phyloP scores from a whole-genome alignment of 768 basidiomycete genomes.

The Mycena vitilis region DNA sequence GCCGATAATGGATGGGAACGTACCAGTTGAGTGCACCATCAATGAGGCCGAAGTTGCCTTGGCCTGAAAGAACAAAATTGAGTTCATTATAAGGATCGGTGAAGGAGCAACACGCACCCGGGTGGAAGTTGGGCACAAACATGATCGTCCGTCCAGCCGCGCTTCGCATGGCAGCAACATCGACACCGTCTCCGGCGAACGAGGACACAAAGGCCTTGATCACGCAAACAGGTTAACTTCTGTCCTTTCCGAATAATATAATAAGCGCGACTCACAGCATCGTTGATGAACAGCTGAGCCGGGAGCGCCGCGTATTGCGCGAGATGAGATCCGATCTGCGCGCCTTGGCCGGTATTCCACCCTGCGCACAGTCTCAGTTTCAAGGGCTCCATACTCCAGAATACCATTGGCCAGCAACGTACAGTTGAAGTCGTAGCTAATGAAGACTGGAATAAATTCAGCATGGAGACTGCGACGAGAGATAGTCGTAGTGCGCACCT shows the following conservation, averaged over 20 bases:
- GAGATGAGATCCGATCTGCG: conserved; percentile 48
- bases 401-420: not conserved
- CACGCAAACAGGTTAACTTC: not conserved
- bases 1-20: not conserved
- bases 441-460: conserved; percentile 26
- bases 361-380: conserved; percentile 7
- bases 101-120: conserved; percentile 2
- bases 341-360: conserved; percentile 40
- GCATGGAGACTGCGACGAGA: not conserved
- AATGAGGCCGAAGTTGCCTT: conserved; percentile 28
- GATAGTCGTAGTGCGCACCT: conserved; percentile 43
- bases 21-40: conserved; percentile 36
- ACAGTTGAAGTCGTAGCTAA: conserved; percentile 38
- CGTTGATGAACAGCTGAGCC: conserved; percentile 51
- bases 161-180: conserved; percentile 28
- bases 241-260: not conserved
- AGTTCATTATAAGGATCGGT: no score
- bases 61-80: not conserved
- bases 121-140: conserved; percentile 36
- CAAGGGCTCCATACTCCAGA: no score
- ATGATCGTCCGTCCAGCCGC: conserved; percentile 27
- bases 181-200: conserved; percentile 54
- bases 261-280: conserved; percentile 36
- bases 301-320: conserved; percentile 50
- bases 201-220: conserved; percentile 51